Base-by-base conservation (phyloP, 768 basidiomycete species). In the Cubamyces lactineus region DNA sequence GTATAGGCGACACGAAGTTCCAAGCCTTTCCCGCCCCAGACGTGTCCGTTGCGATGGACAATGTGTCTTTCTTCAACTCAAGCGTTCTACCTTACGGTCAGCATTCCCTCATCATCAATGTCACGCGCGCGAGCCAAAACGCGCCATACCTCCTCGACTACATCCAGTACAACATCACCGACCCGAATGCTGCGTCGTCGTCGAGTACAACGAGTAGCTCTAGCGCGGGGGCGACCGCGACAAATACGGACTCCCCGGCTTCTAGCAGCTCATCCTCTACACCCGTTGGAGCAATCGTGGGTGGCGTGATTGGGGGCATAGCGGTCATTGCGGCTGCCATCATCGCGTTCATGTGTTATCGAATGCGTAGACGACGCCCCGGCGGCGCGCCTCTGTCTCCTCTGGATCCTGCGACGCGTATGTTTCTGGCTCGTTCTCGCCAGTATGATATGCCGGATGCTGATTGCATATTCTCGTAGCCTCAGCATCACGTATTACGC, bases 221-320 rank as follows among this genome's bases (percentile, higher is more conserved):
- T 3, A 28, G 9, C 28, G 9, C 57, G 11, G 48, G 11, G 7
- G 23, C 28, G 19, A 23, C 19, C 3, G 9, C 49, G 16, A 53
- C 45, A 1, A n/a, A 12, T 12, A 51, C 45, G n/a, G n/a, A n/a
- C n/a, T 11, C 17, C 17, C 12, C 50, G 5, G 23, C 34, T 11
- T 17, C 23, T n/a, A 17, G n/a, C 11, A 15, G 8, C n/a, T 43
- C 59, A 3, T 61, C 59, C 0, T 49, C 57, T 2, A 53, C 61
- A 9, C 59, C 59, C 11, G 52, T 49, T 3, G 68, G 68, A 11
- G 49, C 68, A 2, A 66, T 69, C 16, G 66, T 59, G 0, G 68
- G 66, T 2, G 66, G 66, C 4, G 68, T 65, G 8, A 47, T 69
- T 12, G 68, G 64, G 15, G 68, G 66, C 1, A 46, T 64, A 0